A percentile compares a stretch with the other conserved stretches of the same genome.
Conservation (phyloP, 768 basidiomycete genomes). For the Boletus sp. region DNA sequence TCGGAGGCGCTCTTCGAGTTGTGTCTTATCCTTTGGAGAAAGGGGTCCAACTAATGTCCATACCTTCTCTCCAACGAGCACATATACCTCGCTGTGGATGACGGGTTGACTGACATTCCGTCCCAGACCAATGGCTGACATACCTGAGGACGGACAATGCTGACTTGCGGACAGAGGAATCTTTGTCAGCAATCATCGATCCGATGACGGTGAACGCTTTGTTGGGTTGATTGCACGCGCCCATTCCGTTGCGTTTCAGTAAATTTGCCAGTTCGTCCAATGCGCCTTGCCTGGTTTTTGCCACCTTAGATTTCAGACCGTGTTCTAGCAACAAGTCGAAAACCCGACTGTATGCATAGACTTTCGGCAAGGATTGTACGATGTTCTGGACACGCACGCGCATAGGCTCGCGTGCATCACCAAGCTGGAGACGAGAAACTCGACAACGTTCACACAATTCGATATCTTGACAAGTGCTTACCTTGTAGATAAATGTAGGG, state of each 20-base stretch:
- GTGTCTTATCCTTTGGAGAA: constrained; percentile 85
- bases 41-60: constrained; percentile 77
- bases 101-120: constrained; percentile 6
- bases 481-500: constrained; percentile 88
- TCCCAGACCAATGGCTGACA: constrained; percentile 20
- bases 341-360: constrained; percentile 91
- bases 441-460: not conserved
- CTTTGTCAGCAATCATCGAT: constrained; percentile 83
- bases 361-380: constrained; percentile 80
- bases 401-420: constrained; percentile 85
- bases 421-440: constrained; percentile 56
- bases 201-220: constrained; percentile 81
- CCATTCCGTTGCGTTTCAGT: constrained; percentile 79
- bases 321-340: constrained; percentile 87
- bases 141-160: constrained; percentile 81
- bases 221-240: constrained; percentile 68
- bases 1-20: constrained; percentile 85
- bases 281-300: constrained; percentile 86
- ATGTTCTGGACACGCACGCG: constrained; percentile 79
- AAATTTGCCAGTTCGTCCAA: constrained; percentile 79
- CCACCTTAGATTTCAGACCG: constrained; percentile 86
- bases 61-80: constrained; percentile 80
- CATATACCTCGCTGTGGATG: constrained; percentile 69
- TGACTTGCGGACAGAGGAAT: constrained; percentile 84
- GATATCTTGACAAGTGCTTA: constrained; percentile 27